phyloP scores from a whole-genome alignment of 2,329 filamentous ascomycete species.

The Cadophora gregata region DNA sequence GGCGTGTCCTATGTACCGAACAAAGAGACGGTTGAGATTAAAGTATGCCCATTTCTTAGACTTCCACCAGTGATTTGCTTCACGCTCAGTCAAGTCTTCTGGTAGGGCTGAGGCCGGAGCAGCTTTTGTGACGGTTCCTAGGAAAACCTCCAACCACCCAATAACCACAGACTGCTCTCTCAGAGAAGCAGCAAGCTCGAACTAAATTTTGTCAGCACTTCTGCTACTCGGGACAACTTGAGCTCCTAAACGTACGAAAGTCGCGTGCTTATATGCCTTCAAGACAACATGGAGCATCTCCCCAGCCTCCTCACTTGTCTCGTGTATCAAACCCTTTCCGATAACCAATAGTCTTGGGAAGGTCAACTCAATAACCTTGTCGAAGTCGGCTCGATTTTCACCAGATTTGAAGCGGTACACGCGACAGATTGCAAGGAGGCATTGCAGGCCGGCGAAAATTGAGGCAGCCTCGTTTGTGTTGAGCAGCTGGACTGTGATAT shows the following conservation, averaged over 20 bases:
- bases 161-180: conserved; percentile 84
- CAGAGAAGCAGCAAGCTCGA: conserved; percentile 81
- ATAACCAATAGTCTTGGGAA: conserved; percentile 89
- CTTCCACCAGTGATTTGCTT: conserved; percentile 99
- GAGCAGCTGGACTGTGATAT: conserved; percentile 87
- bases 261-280: conserved; percentile 98
- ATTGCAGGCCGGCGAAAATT: conserved; percentile 92
- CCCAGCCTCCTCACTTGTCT: conserved; percentile 91
- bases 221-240: conserved; percentile 21
- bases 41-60: conserved; percentile 99
- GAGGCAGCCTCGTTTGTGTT: conserved; percentile 85
- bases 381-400: conserved; percentile 84
- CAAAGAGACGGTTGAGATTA: conserved; percentile 94
- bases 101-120: conserved; percentile 79
- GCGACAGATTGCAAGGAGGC: conserved; percentile 90
- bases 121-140: conserved; percentile 85
- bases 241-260: conserved; percentile 71
- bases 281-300: conserved; percentile 96
- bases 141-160: conserved; percentile 94
- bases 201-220: conserved; percentile 58
- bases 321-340: conserved; percentile 85
- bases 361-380: conserved; percentile 89
- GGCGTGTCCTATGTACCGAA: conserved; percentile 65
- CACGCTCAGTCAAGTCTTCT: conserved; percentile 82
- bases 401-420: conserved; percentile 91